Evolutionary conservation across 2,329 filamentous ascomycete species (phyloP), one percentile per base, ranked within the genome.

Genomic region (Aspergillus udagawae): DNA sequence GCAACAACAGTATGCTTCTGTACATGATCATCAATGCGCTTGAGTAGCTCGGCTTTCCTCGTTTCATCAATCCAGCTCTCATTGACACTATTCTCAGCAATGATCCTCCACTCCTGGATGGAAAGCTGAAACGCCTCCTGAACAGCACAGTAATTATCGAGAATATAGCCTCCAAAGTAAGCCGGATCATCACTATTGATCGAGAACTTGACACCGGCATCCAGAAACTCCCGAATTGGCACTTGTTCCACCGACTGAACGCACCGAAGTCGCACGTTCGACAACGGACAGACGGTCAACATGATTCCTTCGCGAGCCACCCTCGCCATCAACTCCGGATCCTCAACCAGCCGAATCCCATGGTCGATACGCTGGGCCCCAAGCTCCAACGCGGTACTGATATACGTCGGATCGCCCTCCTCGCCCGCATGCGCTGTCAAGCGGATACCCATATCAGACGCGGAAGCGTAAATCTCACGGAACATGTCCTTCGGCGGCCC

Each of bases 351-450:
- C 8, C 84, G 82, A 55, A 90, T 85, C 0, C 89, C 89, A 68
- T 93, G 88, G 69, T 92, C 89, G 66, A 93, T 90, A 45, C 90
- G 83, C 69, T 82, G 76, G 45, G 85, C 83, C 23, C 80, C 77
- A 47, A 91, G 80, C 63, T 88, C 83, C 44, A 92, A 75, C 1
- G 89, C 86, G 27, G 79, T 78, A 25, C 76, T 74, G 63, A 93
- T 86, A 72, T 88, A 91, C 4, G 78, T 79, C 3, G 86, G 75
- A 17, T 88, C 86, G 0, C 87, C 88, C 68, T 92, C 89, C 71
- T 92, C 89, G 53, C 89, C 88, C 2, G 86, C 88, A 70, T 92
- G 89, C 2, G 88, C 85, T 0, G 89, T 92, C n/a, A 85, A 78
- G 28, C 79, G 75, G 52, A 89, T 79, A 0, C 84, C 83, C 28